Conservation (phyloP, 345 rosid genomes). For the Eutrema heterophyllum region DNA sequence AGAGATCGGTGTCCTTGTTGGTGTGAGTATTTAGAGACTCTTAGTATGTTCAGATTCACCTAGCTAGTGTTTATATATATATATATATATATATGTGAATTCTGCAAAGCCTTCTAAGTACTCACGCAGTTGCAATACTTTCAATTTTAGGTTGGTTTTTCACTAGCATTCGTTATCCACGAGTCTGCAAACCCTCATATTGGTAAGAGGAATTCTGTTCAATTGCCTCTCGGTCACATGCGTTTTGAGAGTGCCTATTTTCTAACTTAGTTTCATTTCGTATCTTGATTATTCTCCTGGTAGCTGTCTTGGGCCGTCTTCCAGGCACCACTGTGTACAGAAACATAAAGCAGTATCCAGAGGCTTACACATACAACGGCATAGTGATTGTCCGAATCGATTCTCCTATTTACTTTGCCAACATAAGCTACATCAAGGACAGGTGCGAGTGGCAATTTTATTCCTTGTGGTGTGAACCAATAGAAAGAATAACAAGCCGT, state of each 20-base stretch:
- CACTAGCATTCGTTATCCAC: slow-evolving; percentile 96
- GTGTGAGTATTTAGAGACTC: slow-evolving; percentile 53
- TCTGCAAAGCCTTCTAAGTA: not conserved
- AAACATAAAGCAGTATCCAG: slow-evolving; percentile 87
- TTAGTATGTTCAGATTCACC: slow-evolving; percentile 5
- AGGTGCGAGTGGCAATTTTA: slow-evolving; percentile 40
- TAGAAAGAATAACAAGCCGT: slow-evolving; percentile 9
- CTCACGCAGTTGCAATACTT: slow-evolving; percentile 18
- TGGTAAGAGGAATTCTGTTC: slow-evolving; percentile 45
- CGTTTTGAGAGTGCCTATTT: not conserved
- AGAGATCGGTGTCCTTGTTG: slow-evolving; percentile 96
- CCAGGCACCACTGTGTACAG: slow-evolving; percentile 98
- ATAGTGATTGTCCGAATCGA: slow-evolving; percentile 90
- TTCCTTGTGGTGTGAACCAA: slow-evolving; percentile 5
- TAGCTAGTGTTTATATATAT: not conserved
- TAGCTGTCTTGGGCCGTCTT: slow-evolving; percentile 97
- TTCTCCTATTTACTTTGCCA: slow-evolving; percentile 96
- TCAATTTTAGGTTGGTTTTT: slow-evolving; percentile 72
- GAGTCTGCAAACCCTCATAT: slow-evolving; percentile 99
- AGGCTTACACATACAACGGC: slow-evolving; percentile 89
- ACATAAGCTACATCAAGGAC: slow-evolving; percentile 89
- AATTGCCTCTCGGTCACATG: not conserved
- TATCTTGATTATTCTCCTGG: slow-evolving; percentile 17
- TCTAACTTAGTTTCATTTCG: not conserved
- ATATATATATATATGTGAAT: not conserved